These are phyloP conservation scores for Cylindrodendrum hubeiense DNA, from an alignment of 2,329 filamentous ascomycete species.

Conservation along the genomic window DNA sequence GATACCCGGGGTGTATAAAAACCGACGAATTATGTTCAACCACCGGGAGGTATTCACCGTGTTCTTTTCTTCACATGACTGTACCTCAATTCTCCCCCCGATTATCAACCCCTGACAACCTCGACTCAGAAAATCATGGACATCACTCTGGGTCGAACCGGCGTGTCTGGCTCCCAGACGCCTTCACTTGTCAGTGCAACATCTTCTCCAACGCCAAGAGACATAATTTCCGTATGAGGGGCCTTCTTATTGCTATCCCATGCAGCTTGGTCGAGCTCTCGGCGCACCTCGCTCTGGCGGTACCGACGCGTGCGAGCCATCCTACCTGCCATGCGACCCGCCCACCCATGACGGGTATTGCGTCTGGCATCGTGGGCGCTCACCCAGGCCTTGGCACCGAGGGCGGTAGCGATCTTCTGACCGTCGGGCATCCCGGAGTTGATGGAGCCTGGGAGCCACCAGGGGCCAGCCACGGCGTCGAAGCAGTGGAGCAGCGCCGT, in stretches of 20 bases:
- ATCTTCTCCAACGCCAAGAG: conserved; percentile 57
- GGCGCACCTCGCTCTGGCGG: conserved; percentile 58
- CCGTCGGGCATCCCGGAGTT: conserved; percentile 69
- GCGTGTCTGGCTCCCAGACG: conserved; percentile 39
- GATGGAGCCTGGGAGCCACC: conserved; percentile 72
- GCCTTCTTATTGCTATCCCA: conserved; percentile 14
- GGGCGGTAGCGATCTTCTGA: conserved; percentile 64
- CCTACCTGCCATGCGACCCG: conserved; percentile 54
- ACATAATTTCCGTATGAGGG: conserved; percentile 54
- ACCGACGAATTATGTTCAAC: background rate
- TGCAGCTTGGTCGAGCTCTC: conserved; percentile 40
- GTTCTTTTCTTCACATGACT: background rate
- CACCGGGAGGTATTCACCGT: background rate
- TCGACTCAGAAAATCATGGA: conserved; percentile 8
- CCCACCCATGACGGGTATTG: conserved; percentile 59
- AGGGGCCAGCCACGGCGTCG: conserved; percentile 69
- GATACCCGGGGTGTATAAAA: background rate
- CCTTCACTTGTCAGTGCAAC: conserved; percentile 57
- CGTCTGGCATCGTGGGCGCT: conserved; percentile 73
- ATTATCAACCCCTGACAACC: background rate
- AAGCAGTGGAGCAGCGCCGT: conserved; percentile 75
- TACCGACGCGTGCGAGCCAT: conserved; percentile 62
- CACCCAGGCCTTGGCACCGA: conserved; percentile 70
- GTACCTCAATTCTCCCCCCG: background rate
- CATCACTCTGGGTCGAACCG: background rate